These are phyloP conservation scores for Claviceps arundinis DNA, from an alignment of 2,329 filamentous ascomycete species.

Conservation along the genomic window DNA sequence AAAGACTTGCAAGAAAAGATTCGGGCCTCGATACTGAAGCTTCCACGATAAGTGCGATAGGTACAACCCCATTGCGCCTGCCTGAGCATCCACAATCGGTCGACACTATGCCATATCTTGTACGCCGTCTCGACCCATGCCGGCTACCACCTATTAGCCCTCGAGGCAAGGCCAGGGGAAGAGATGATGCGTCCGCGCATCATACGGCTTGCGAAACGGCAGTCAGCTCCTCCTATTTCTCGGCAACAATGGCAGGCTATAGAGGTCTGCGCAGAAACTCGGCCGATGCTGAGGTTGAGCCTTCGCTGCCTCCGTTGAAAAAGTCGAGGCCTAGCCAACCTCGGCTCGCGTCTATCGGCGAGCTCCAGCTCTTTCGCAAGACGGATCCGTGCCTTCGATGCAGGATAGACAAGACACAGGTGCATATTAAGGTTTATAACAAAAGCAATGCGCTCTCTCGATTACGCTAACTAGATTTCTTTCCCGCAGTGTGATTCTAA, in stretches of 20 bases:
- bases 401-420: conserved; percentile 30
- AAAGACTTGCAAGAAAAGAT: conserved; percentile 26
- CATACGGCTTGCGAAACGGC: not conserved
- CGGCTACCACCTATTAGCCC: conserved; percentile 8
- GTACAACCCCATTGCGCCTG: conserved; percentile 1
- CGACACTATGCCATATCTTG: no score
- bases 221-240: no score
- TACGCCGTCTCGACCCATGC: not conserved
- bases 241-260: not conserved
- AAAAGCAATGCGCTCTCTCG: not conserved
- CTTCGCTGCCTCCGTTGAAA: conserved; percentile 41
- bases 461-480: not conserved
- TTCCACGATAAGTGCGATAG: conserved; percentile 3
- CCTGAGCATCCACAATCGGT: not conserved
- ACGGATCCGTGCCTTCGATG: conserved; percentile 38
- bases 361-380: conserved; percentile 36
- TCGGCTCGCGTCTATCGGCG: conserved; percentile 42
- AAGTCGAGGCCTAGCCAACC: conserved; percentile 37
- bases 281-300: conserved; percentile 34
- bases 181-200: conserved; percentile 4
- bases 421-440: conserved; percentile 14
- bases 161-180: conserved; percentile 5
- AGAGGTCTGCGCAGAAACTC: conserved; percentile 21
- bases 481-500: conserved; percentile 34
- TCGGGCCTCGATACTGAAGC: conserved; percentile 27